phyloP scores from a whole-genome alignment of 2,329 filamentous ascomycete species.

The Cladosporium halotolerans region DNA sequence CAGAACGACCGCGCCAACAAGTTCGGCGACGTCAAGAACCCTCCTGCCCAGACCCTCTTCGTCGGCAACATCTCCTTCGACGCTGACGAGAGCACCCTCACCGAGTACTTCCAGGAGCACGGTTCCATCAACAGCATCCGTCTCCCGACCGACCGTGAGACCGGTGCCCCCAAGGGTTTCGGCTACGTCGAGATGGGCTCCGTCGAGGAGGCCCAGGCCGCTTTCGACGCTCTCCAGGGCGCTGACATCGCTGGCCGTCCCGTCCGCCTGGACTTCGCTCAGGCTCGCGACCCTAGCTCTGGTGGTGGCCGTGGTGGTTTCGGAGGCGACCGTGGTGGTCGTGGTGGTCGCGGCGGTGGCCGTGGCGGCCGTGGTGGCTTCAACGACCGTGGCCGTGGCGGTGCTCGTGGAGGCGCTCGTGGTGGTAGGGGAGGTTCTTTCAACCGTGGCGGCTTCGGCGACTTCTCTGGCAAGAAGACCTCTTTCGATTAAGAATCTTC shows the following conservation, averaged over 20 bases:
- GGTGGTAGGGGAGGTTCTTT: constrained; percentile 41
- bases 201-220: constrained; percentile 74
- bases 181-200: constrained; percentile 82
- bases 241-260: constrained; percentile 64
- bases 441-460: constrained; percentile 53
- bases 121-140: constrained; percentile 71
- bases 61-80: constrained; percentile 87
- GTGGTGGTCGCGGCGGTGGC: constrained; percentile 35
- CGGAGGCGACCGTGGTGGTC: constrained; percentile 34
- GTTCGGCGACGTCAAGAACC: constrained; percentile 72
- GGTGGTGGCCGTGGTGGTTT: constrained; percentile 39
- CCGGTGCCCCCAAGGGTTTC: constrained; percentile 82
- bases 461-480: constrained; percentile 75
- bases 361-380: constrained; percentile 35
- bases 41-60: constrained; percentile 80
- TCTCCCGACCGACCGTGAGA: constrained; percentile 81
- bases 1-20: constrained; percentile 54
- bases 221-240: constrained; percentile 65
- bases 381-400: constrained; percentile 46
- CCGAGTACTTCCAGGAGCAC: constrained; percentile 66
- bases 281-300: constrained; percentile 52
- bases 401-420: constrained; percentile 47
- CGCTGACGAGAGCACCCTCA: constrained; percentile 68
- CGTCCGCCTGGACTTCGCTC: constrained; percentile 77
- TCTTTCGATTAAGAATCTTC: constrained; percentile 46